Conservation (phyloP, 148 eudicot genomes). For the Vaccinium darrowii region DNA sequence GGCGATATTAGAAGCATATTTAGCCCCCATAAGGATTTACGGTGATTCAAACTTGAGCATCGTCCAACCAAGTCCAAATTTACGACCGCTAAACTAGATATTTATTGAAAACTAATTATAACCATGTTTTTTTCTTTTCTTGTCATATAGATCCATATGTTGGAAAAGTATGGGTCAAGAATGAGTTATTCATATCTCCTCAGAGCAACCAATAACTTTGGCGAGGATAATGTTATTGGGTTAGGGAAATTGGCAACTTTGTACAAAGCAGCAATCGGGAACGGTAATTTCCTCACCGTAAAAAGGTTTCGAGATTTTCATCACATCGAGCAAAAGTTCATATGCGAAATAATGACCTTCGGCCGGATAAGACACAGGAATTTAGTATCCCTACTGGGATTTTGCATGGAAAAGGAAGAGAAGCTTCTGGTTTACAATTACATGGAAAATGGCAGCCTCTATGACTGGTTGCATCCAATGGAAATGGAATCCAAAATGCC, state of each 20-base stretch:
- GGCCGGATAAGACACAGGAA: background rate
- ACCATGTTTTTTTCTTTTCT: background rate
- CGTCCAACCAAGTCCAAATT: too few species aligned
- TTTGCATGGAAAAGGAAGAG: slow-evolving; percentile 6
- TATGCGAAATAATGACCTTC: background rate
- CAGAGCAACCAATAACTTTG: background rate
- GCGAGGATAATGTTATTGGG: background rate
- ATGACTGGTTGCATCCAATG: slow-evolving; percentile 1
- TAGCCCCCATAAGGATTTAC: too few species aligned
- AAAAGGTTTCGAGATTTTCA: background rate
- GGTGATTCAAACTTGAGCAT: too few species aligned
- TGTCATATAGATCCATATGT: background rate
- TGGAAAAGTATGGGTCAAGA: background rate
- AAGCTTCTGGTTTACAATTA: slow-evolving; percentile 3
- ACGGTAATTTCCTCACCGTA: background rate
- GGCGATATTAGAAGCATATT: too few species aligned
- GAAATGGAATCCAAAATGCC: background rate
- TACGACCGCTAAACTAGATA: too few species aligned
- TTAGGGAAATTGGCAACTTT: background rate
- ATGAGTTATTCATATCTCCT: background rate
- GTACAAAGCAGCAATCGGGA: background rate
- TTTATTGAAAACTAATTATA: background rate
- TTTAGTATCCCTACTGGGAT: background rate
- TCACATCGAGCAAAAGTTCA: background rate
- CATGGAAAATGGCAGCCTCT: slow-evolving; percentile 11